phyloP scores from a whole-genome alignment of 106 monocot genomes.

The Phalaenopsis equestris region DNA sequence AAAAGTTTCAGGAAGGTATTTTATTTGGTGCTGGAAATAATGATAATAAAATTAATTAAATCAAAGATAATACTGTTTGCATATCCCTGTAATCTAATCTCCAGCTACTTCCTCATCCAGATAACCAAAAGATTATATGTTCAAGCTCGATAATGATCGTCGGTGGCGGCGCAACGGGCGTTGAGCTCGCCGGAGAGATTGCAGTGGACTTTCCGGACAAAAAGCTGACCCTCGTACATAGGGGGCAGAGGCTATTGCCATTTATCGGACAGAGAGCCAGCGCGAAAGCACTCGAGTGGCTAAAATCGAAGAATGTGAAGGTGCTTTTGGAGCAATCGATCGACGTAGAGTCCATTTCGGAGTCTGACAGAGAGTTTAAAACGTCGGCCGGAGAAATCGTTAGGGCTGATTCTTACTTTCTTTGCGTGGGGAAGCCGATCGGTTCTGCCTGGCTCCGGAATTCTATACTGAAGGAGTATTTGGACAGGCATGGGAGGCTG shows the following conservation, averaged over 20 bases:
- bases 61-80: too few species aligned
- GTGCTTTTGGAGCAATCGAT: conserved; percentile 22
- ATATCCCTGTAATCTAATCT: too few species aligned
- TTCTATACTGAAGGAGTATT: conserved; percentile 20
- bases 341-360: conserved; percentile 12
- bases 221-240: conserved; percentile 25
- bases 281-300: conserved; percentile 21
- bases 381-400: conserved; percentile 24
- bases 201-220: conserved; percentile 30
- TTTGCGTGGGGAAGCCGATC: conserved; percentile 20
- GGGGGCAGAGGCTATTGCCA: conserved; percentile 19
- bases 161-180: conserved; percentile 28
- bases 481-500: conserved; percentile 26
- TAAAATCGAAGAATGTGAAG: conserved; percentile 17
- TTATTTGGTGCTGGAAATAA: too few species aligned
- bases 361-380: conserved; percentile 9
- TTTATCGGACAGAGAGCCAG: conserved; percentile 29
- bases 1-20: conserved; percentile 26
- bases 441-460: conserved; percentile 28
- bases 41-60: too few species aligned
- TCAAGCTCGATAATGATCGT: conserved; percentile 26
- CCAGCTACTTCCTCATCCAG: background rate
- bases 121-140: conserved; percentile 22
- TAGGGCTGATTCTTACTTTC: conserved; percentile 27
- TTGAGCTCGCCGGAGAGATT: conserved; percentile 31